phyloP scores from a whole-genome alignment of 805 yeast genomes.

The Candida krabiensis region DNA sequence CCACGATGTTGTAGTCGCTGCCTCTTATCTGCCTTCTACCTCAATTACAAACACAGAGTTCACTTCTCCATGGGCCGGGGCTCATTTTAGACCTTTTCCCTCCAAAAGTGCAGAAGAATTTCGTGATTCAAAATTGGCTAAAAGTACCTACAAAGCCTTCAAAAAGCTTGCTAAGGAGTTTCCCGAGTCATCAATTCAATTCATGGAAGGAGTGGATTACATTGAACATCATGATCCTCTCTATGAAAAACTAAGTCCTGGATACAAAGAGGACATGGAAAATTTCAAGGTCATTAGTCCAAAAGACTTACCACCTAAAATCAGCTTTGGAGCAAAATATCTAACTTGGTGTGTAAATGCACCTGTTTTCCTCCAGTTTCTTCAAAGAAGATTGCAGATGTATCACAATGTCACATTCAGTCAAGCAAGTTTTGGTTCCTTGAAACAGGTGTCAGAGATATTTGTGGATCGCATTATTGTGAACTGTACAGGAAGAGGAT shows the following conservation, averaged over 20 bases:
- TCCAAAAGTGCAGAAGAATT: conserved; percentile 39
- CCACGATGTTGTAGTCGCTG: conserved; percentile 39
- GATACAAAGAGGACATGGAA: conserved; percentile 40
- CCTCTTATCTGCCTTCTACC: conserved; percentile 41
- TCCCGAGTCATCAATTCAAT: conserved; percentile 53
- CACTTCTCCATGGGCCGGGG: conserved; percentile 82
- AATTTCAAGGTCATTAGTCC: conserved; percentile 32
- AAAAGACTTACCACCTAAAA: conserved; percentile 37
- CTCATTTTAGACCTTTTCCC: conserved; percentile 72
- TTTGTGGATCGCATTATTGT: conserved; percentile 38
- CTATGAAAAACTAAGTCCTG: conserved; percentile 36
- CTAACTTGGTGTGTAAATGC: conserved; percentile 61
- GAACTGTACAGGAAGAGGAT: conserved; percentile 61
- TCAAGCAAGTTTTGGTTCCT: conserved; percentile 29
- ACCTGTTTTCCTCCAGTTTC: conserved; percentile 51
- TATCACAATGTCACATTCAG: conserved; percentile 37
- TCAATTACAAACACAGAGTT: conserved; percentile 21
- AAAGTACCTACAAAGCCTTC: conserved; percentile 49
- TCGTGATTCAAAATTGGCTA: conserved; percentile 47
- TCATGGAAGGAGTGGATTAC: conserved; percentile 58
- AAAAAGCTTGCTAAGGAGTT: conserved; percentile 35
- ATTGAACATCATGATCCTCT: conserved; percentile 45
- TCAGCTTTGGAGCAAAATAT: conserved; percentile 49
- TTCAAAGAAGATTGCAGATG: conserved; percentile 38
- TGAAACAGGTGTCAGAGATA: conserved; percentile 41